phyloP scores from a whole-genome alignment of 108 stramenopile species.

The Conticribra weissflogii region DNA sequence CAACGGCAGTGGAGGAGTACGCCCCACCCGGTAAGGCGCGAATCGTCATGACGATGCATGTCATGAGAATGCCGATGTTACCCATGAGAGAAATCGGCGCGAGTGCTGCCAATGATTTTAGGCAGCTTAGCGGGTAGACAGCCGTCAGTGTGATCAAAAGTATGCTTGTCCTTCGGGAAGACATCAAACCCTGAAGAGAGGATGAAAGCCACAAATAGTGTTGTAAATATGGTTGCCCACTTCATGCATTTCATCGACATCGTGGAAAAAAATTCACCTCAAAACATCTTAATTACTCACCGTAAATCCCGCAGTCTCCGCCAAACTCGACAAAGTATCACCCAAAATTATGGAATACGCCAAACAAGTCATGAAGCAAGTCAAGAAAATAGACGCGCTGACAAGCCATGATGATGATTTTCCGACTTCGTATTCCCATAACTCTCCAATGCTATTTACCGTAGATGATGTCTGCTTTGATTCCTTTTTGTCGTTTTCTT shows the following conservation, averaged over 20 bases:
- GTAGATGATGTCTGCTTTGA: slow-evolving; percentile 8
- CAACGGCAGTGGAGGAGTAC: slow-evolving; percentile 40
- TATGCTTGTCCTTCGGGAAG: slow-evolving; percentile 59
- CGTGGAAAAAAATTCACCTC: too few species aligned
- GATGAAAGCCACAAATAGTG: too few species aligned
- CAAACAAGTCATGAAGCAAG: slow-evolving; percentile 78
- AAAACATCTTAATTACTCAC: slow-evolving; percentile 15
- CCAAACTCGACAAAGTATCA: slow-evolving; percentile 64
- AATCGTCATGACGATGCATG: slow-evolving; percentile 67
- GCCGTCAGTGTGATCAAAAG: slow-evolving; percentile 54
- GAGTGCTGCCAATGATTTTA: slow-evolving; percentile 64
- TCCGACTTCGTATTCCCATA: slow-evolving; percentile 84
- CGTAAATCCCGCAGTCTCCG: slow-evolving; percentile 36
- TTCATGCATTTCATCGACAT: too few species aligned
- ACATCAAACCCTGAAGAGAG: slow-evolving; percentile 26
- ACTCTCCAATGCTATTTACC: slow-evolving; percentile 69
- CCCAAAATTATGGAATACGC: slow-evolving; percentile 88
- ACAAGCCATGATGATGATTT: slow-evolving; percentile 69
- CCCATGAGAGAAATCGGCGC: slow-evolving; percentile 76
- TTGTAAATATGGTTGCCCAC: too few species aligned
- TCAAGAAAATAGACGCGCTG: slow-evolving; percentile 67
- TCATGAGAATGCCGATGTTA: slow-evolving; percentile 64
- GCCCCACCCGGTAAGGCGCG: slow-evolving; percentile 60
- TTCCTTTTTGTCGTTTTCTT: slow-evolving; percentile 12
- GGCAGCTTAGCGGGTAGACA: slow-evolving; percentile 73